Conservation (phyloP, 2,329 filamentous ascomycete genomes). For the Incumbomyces delicatus region DNA sequence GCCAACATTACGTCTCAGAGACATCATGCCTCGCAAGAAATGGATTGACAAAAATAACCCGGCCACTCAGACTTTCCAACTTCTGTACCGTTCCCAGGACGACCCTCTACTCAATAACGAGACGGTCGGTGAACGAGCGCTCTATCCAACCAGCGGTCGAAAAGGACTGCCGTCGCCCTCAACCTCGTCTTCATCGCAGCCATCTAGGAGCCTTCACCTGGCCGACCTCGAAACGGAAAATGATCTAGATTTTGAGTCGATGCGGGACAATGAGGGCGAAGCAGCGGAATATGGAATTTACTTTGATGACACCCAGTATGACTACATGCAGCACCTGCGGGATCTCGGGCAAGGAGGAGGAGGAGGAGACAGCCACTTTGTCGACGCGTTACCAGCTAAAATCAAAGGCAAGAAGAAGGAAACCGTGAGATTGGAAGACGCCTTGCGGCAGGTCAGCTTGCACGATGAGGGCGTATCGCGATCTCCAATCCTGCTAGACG, state of each 20-base stretch:
- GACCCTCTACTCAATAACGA: conserved; percentile 94
- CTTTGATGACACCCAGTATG: conserved; percentile 90
- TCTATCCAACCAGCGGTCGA: conserved; percentile 51
- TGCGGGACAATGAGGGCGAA: conserved; percentile 88
- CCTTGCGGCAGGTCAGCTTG: conserved; percentile 51
- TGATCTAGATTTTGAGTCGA: conserved; percentile 56
- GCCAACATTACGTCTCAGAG: too few species aligned
- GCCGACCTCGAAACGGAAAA: conserved; percentile 57
- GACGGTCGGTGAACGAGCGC: conserved; percentile 77
- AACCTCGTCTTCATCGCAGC: conserved; percentile 22
- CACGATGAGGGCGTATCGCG: conserved; percentile 37
- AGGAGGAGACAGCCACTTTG: conserved; percentile 65
- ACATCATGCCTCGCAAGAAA: conserved; percentile 48
- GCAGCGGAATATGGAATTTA: conserved; percentile 89
- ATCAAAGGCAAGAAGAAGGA: conserved; percentile 58
- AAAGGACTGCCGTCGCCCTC: conserved; percentile 26
- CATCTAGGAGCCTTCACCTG: conserved; percentile 49
- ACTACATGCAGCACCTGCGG: conserved; percentile 98
- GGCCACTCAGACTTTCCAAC: conserved; percentile 73
- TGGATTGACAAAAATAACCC: conserved; percentile 79
- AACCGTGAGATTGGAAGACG: conserved; percentile 75
- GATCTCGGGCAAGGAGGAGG: conserved; percentile 60
- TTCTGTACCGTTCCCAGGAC: conserved; percentile 93
- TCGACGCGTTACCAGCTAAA: conserved; percentile 57
- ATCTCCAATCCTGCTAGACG: conserved; percentile 52